These are phyloP conservation scores for Bonia amplexicaulis DNA, from an alignment of 176 grass and related monocot genomes.

Conservation along the genomic window DNA sequence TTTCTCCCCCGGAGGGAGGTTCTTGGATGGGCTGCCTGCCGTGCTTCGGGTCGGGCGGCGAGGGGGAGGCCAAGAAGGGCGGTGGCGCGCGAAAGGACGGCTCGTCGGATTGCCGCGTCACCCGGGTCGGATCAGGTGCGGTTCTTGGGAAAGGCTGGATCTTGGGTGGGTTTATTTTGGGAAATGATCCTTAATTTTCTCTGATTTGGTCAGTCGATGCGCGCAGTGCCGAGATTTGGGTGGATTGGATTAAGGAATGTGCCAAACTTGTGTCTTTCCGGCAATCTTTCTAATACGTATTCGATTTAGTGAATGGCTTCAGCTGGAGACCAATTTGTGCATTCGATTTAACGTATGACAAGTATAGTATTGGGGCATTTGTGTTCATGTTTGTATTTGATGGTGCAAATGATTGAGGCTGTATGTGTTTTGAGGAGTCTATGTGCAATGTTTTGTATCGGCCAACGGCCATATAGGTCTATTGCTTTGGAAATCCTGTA, in stretches of 20 bases:
- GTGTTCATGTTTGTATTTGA: slow-evolving; percentile 5
- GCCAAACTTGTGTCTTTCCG: neutral
- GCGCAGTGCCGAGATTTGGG: neutral
- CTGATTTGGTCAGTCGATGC: neutral
- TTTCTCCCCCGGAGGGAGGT: neutral
- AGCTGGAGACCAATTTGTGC: neutral
- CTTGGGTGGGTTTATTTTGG: slow-evolving; percentile 19
- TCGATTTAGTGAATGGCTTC: slow-evolving; percentile 12
- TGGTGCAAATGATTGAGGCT: neutral
- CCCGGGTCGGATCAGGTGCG: slow-evolving; percentile 62
- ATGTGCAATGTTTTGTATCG: neutral
- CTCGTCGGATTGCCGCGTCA: slow-evolving; percentile 29
- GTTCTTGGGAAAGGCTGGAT: slow-evolving; percentile 32
- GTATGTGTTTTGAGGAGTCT: neutral
- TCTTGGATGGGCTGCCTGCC: slow-evolving; percentile 79
- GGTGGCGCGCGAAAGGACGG: slow-evolving; percentile 41
- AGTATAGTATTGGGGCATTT: neutral
- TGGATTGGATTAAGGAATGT: neutral
- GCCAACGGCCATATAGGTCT: neutral
- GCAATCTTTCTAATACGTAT: neutral
- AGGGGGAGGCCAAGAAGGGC: slow-evolving; percentile 45
- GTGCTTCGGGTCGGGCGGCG: slow-evolving; percentile 67
- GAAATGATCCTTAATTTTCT: slow-evolving; percentile 8
- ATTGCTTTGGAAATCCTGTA: neutral
- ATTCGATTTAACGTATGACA: neutral